Conservation (phyloP, 78 protist genomes). For the Cyanophora paradoxa region DNA sequence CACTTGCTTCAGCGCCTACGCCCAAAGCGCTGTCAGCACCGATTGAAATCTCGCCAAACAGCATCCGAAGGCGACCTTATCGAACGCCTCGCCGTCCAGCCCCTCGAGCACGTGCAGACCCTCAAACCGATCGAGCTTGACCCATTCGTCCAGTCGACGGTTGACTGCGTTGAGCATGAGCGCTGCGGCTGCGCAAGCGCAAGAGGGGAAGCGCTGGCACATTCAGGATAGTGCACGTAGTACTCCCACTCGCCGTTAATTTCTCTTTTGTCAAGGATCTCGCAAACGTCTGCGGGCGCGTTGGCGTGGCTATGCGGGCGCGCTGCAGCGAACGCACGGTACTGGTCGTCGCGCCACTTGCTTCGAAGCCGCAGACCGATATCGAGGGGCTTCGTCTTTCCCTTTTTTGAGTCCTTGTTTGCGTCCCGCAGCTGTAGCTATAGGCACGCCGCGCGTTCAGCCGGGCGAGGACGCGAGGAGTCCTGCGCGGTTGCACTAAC, state of each 20-base stretch:
- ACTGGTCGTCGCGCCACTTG: not conserved
- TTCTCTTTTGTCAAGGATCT: not conserved
- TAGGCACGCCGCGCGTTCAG: too few species aligned
- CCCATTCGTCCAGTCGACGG: conserved; percentile 54
- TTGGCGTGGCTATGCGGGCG: not conserved
- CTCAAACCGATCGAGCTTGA: conserved; percentile 10
- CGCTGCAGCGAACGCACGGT: not conserved
- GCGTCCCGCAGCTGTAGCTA: too few species aligned
- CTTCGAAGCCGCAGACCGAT: not conserved
- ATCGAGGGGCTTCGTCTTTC: conserved; percentile 13
- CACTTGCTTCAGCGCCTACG: not conserved
- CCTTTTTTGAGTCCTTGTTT: too few species aligned
- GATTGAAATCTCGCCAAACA: not conserved
- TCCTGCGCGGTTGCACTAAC: too few species aligned
- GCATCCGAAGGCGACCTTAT: not conserved
- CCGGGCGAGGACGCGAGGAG: too few species aligned
- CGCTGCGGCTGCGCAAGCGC: not conserved
- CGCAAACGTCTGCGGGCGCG: not conserved
- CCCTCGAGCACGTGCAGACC: not conserved
- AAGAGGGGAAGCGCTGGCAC: not conserved
- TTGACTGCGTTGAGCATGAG: not conserved
- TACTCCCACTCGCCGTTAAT: not conserved
- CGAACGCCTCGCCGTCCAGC: not conserved
- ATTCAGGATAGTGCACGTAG: conserved; percentile 24
- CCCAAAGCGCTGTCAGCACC: not conserved